Evolutionary conservation across 2,329 filamentous ascomycete genomes (phyloP).

Genomic region (Trichoderma sp.): DNA sequence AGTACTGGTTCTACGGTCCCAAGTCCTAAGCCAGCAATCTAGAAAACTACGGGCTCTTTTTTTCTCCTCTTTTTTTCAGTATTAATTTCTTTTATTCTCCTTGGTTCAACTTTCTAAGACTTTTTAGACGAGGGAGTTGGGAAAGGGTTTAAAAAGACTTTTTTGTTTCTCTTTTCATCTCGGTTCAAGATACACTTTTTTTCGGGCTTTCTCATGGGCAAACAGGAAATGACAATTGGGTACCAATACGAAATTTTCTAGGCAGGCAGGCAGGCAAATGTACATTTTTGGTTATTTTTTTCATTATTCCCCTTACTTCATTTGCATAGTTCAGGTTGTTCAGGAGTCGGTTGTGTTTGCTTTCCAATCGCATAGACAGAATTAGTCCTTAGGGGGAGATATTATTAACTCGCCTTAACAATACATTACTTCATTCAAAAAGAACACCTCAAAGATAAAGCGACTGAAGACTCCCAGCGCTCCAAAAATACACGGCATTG

Average conservation of each 20-base stretch:
- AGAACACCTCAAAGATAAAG: not conserved
- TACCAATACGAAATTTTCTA: not conserved
- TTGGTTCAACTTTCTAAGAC: not conserved
- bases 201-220: not conserved
- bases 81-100: not conserved
- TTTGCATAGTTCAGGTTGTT: not conserved
- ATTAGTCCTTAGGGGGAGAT: not conserved
- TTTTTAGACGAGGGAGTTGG: not conserved
- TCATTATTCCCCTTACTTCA: not conserved
- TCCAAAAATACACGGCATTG: not conserved
- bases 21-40: constrained; percentile 21
- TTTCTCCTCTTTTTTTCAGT: not conserved
- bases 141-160: not conserved
- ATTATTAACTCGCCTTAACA: not conserved
- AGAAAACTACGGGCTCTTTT: not conserved
- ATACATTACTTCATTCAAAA: not conserved
- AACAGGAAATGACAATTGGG: not conserved
- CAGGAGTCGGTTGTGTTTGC: not conserved
- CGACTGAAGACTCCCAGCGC: not conserved
- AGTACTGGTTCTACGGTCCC: constrained; percentile 55
- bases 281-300: not conserved
- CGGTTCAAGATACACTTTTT: not conserved
- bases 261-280: not conserved
- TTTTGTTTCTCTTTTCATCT: not conserved
- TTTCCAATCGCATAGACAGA: not conserved